phyloP scores from a whole-genome alignment of 176 grass and related monocot genomes.

The Hsuehochloa calcarea region DNA sequence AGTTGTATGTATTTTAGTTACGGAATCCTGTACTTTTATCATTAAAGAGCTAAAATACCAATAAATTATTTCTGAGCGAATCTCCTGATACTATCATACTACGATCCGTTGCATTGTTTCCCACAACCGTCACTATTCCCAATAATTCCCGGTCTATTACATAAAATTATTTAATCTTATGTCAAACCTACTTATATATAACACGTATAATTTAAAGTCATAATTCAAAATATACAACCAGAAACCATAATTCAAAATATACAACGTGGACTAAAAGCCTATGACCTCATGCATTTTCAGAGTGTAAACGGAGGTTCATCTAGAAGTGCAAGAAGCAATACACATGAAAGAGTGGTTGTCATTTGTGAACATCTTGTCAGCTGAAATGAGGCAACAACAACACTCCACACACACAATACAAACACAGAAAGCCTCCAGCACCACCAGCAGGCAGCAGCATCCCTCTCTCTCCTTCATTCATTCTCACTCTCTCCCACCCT shows the following conservation, averaged over 20 bases:
- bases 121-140: fast-evolving
- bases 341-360: not conserved
- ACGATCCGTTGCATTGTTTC: fast-evolving
- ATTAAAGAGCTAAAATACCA: not conserved
- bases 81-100: not conserved
- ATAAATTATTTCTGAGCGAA: not conserved
- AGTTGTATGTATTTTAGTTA: fast-evolving
- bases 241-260: not conserved
- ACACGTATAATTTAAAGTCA: not conserved
- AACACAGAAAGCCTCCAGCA: not conserved
- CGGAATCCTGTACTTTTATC: fast-evolving
- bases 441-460: not conserved
- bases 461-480: not conserved
- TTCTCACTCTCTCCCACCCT: not conserved
- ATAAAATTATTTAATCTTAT: not conserved
- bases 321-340: conserved; percentile 23
- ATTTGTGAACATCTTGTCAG: conserved; percentile 46
- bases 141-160: not conserved
- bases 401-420: not conserved
- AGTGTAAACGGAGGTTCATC: not conserved
- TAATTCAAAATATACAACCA: not conserved
- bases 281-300: not conserved
- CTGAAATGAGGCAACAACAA: conserved; percentile 38
- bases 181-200: not conserved
- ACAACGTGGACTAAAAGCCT: not conserved